These are phyloP conservation scores for Lipomyces starkeyi DNA, from an alignment of 805 yeast genomes.

Conservation along the genomic window DNA sequence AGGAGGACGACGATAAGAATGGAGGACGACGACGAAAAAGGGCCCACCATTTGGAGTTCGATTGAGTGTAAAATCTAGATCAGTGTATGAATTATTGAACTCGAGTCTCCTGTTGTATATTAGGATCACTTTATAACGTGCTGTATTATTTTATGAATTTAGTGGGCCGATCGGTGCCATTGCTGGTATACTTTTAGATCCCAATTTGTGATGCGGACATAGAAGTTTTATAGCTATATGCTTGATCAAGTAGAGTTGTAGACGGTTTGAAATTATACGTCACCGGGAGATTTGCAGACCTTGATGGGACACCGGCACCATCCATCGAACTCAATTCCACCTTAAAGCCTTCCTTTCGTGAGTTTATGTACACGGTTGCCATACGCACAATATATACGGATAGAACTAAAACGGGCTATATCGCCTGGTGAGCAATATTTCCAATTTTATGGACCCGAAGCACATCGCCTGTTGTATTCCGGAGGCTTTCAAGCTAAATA, in stretches of 20 bases:
- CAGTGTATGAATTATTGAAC: not conserved
- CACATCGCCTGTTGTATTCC: not conserved
- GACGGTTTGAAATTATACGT: no score
- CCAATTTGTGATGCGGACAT: no score
- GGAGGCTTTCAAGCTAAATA: not conserved
- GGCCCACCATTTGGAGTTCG: conserved; percentile 29
- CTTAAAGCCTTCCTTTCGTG: no score
- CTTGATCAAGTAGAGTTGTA: no score
- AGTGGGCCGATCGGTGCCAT: not conserved
- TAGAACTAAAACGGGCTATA: not conserved
- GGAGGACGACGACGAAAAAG: conserved; percentile 22
- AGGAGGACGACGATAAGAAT: conserved; percentile 9
- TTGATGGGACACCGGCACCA: no score
- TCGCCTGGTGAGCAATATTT: not conserved
- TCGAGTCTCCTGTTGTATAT: not conserved
- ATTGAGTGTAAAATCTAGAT: not conserved
- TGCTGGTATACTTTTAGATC: no score
- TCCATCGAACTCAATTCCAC: no score
- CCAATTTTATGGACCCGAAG: not conserved
- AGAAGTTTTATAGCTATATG: no score
- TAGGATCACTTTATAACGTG: not conserved
- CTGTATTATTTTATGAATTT: not conserved
- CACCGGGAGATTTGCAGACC: no score
- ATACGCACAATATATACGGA: not conserved
- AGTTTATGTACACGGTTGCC: no score